Conservation (phyloP, 1,284 basidiomycete genomes). For the Microbotryum silenes-acaulis region DNA sequence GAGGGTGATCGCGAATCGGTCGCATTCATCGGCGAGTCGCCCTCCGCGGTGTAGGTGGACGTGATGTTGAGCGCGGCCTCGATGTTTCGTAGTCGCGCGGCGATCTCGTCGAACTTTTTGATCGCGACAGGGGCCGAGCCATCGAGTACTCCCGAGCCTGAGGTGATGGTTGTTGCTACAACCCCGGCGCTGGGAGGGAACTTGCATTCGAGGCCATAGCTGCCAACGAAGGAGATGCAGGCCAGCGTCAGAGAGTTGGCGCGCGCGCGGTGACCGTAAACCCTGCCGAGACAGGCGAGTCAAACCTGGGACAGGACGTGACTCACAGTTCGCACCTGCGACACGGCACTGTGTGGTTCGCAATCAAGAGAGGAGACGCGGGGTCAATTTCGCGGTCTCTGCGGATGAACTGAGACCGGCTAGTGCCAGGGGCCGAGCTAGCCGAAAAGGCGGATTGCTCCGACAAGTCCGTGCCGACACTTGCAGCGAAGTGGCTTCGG, state of each 20-base stretch:
- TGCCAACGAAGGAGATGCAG: not conserved
- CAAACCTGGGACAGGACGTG: not conserved
- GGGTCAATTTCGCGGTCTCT: too few species aligned
- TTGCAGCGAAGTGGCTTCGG: too few species aligned
- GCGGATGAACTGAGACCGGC: too few species aligned
- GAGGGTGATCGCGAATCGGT: not conserved
- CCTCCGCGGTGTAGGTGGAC: not conserved
- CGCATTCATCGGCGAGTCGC: slow-evolving; percentile 2
- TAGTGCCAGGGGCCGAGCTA: too few species aligned
- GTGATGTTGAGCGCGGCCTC: slow-evolving; percentile 25
- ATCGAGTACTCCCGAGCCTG: too few species aligned
- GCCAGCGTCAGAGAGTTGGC: not conserved
- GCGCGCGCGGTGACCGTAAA: not conserved
- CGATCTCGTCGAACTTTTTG: slow-evolving; percentile 20
- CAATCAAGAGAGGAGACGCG: too few species aligned
- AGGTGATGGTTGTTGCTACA: not conserved
- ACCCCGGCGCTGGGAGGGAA: slow-evolving; percentile 23
- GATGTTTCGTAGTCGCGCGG: slow-evolving; percentile 25
- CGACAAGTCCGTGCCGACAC: too few species aligned
- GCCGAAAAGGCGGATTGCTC: too few species aligned
- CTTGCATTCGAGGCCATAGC: slow-evolving; percentile 30
- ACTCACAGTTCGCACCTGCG: slow-evolving; percentile 26
- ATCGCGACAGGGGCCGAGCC: too few species aligned
- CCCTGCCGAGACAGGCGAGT: not conserved
- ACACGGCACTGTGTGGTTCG: slow-evolving; percentile 21